phyloP scores from a whole-genome alignment of 2,329 filamentous ascomycete genomes.

The Arthrobotrys entomopaga region DNA sequence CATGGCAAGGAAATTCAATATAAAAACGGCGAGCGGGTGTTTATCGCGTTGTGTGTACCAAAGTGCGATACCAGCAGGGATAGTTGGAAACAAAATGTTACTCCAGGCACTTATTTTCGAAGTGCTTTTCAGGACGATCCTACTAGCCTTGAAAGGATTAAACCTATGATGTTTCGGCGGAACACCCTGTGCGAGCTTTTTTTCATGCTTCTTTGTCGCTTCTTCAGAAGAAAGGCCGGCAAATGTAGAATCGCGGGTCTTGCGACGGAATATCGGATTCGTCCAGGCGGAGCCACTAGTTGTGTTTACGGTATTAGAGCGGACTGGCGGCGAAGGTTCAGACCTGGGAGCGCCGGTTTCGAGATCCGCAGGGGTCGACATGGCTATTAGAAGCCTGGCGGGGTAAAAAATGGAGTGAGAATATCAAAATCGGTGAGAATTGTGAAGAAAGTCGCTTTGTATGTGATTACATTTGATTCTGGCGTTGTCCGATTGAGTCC shows the following conservation, averaged over 20 bases:
- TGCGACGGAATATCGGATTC: conserved; percentile 43
- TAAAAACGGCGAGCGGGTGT: conserved; percentile 38
- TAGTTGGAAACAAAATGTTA: conserved; percentile 43
- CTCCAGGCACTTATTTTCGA: conserved; percentile 45
- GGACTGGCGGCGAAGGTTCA: conserved; percentile 2
- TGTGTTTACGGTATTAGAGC: background rate
- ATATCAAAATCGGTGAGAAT: conserved; percentile 1
- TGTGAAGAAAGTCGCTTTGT: background rate
- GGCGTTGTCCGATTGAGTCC: background rate
- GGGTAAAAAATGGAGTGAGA: background rate
- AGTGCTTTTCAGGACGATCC: conserved; percentile 39
- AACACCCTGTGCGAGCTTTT: conserved; percentile 17
- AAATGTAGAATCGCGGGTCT: conserved; percentile 29
- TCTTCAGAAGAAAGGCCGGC: conserved; percentile 33
- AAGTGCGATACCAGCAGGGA: conserved; percentile 40
- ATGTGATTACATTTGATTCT: background rate
- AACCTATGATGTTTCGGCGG: conserved; percentile 34
- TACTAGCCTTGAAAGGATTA: conserved; percentile 36
- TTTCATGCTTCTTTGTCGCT: conserved; percentile 27
- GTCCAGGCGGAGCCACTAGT: conserved; percentile 29
- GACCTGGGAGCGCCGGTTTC: conserved; percentile 24
- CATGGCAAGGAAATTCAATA: conserved; percentile 44
- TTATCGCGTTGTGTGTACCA: conserved; percentile 37
- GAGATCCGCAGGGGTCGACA: conserved; percentile 38
- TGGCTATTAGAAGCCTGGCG: background rate